Evolutionary conservation across 2,329 filamentous ascomycete genomes (phyloP).

Genomic region (Colletotrichum higginsianum): DNA sequence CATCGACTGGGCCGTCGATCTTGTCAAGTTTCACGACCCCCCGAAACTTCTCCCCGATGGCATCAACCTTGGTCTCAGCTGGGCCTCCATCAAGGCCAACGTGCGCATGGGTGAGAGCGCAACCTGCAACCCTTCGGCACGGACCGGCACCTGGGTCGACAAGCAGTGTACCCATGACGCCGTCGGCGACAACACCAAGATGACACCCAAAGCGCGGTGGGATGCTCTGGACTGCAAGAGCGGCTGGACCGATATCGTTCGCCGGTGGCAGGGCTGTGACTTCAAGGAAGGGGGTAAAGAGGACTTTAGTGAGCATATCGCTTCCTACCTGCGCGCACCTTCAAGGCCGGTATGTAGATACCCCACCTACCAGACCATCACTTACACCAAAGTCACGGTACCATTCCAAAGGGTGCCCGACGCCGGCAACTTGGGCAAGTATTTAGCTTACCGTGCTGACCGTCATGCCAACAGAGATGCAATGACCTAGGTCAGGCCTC

Average conservation of each 20-base stretch:
- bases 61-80: not conserved
- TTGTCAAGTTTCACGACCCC: slow-evolving; percentile 33
- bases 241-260: not conserved
- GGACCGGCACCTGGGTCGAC: slow-evolving; percentile 9
- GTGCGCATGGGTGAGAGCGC: not conserved
- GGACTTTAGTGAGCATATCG: too few species aligned
- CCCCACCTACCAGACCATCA: too few species aligned
- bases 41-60: not conserved
- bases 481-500: too few species aligned
- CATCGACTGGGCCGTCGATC: slow-evolving; percentile 51
- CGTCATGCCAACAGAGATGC: too few species aligned
- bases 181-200: not conserved
- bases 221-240: not conserved
- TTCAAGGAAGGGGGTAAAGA: too few species aligned
- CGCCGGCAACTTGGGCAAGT: too few species aligned
- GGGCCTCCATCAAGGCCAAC: not conserved
- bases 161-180: not conserved
- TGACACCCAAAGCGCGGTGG: not conserved
- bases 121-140: not conserved
- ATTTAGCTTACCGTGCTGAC: too few species aligned
- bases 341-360: too few species aligned
- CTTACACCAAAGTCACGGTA: too few species aligned
- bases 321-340: too few species aligned
- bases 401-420: too few species aligned
- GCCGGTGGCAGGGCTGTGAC: not conserved